Percentiles rank a stretch among this genome's conserved stretches.
Conservation (phyloP, 2,329 filamentous ascomycete genomes). For the Ampelomyces quisqualis region DNA sequence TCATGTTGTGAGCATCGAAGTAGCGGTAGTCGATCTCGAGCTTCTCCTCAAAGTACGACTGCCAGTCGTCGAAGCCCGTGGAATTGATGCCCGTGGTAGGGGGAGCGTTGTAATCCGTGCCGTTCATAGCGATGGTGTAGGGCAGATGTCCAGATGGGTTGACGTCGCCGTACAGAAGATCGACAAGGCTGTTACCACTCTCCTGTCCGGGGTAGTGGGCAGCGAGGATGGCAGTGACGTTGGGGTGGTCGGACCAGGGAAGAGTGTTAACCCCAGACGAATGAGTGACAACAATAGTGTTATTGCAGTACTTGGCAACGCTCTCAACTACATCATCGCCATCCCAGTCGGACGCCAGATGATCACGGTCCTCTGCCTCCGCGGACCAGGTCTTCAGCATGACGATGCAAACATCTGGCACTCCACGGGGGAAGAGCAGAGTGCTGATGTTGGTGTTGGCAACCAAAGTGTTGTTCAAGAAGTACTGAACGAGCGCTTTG, state of each 20-base stretch:
- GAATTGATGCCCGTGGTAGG: conserved; percentile 45
- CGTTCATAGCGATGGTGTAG: conserved; percentile 76
- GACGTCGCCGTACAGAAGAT: conserved; percentile 68
- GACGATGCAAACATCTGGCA: conserved; percentile 55
- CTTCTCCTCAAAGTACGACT: conserved; percentile 56
- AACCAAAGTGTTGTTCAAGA: conserved; percentile 48
- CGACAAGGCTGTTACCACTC: conserved; percentile 44
- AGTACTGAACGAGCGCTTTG: conserved; percentile 48
- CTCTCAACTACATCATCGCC: conserved; percentile 45
- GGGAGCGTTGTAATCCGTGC: conserved; percentile 64
- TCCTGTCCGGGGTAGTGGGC: conserved; percentile 49
- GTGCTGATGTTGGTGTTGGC: conserved; percentile 31
- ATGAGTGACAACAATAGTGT: conserved; percentile 55
- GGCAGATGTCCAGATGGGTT: conserved; percentile 80
- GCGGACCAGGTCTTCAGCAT: conserved; percentile 59
- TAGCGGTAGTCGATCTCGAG: conserved; percentile 78
- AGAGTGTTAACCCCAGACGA: conserved; percentile 47
- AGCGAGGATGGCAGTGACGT: conserved; percentile 47
- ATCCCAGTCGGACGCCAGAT: conserved; percentile 48
- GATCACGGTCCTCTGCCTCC: conserved; percentile 48
- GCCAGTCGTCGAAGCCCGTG: conserved; percentile 47
- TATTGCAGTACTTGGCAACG: conserved; percentile 51
- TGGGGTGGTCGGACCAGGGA: conserved; percentile 46
- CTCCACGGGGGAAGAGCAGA: conserved; percentile 31
- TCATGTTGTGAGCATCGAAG: conserved; percentile 66